Conservation (phyloP, 2,329 filamentous ascomycete species). For the Bipolaris gigantea region DNA sequence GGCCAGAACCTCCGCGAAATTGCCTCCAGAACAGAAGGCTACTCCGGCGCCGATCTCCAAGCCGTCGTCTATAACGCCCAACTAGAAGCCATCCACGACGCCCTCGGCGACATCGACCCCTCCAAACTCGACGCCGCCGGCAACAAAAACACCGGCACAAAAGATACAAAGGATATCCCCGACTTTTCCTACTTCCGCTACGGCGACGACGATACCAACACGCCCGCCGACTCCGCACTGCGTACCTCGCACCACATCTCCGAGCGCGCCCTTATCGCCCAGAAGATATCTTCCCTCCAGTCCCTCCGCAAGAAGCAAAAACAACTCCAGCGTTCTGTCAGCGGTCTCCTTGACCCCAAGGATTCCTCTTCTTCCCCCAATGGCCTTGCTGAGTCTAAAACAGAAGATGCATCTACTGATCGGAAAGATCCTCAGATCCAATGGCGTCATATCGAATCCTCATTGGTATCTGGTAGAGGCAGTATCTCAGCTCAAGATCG, state of each 20-base stretch:
- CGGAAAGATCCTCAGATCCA: constrained; percentile 74
- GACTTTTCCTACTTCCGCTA: constrained; percentile 73
- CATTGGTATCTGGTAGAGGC: constrained; percentile 73
- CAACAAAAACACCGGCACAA: constrained; percentile 32
- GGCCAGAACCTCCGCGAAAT: constrained; percentile 65
- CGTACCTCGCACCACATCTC: constrained; percentile 62
- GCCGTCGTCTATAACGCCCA: constrained; percentile 95
- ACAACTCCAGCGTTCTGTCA: constrained; percentile 42
- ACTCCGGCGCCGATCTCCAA: constrained; percentile 91
- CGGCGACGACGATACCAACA: constrained; percentile 55
- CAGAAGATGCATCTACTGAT: constrained; percentile 42
- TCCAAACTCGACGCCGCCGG: constrained; percentile 31
- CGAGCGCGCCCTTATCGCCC: constrained; percentile 75
- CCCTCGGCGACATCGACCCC: constrained; percentile 64
- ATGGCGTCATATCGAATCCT: constrained; percentile 81
- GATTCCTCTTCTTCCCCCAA: constrained; percentile 7
- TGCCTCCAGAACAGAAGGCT: constrained; percentile 79
- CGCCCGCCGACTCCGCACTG: constrained; percentile 33
- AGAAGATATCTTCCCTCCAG: constrained; percentile 82
- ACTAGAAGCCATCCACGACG: constrained; percentile 93
- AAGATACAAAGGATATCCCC: constrained; percentile 30
- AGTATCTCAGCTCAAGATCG: constrained; percentile 82
- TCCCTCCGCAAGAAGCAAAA: constrained; percentile 66
- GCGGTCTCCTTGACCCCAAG: background rate
- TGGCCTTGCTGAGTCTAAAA: constrained; percentile 7